These are phyloP conservation scores for Salvia hispanica DNA, from an alignment of 257 asterid genomes.

Conservation along the genomic window DNA sequence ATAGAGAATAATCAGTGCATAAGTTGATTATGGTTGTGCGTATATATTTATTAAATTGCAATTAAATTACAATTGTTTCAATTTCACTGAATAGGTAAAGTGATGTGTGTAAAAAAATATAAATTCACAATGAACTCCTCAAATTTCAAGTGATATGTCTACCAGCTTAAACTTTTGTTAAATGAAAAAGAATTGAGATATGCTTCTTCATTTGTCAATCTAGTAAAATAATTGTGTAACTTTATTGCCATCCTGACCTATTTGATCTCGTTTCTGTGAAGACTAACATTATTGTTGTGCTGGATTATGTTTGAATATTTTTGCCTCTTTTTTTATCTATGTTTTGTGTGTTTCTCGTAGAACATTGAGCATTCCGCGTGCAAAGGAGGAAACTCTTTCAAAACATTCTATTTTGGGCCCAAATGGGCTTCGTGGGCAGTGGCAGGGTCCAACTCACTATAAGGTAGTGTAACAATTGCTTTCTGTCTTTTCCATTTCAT, in stretches of 20 bases:
- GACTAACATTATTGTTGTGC: slow-evolving; percentile 1
- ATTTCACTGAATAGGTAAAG: neutral
- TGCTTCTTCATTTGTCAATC: slow-evolving; percentile 2
- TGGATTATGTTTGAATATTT: slow-evolving; percentile 25
- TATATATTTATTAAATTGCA: neutral
- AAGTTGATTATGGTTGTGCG: neutral
- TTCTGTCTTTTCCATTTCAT: slow-evolving; percentile 22
- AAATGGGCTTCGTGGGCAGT: slow-evolving; percentile 79
- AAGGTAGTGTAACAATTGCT: slow-evolving; percentile 51
- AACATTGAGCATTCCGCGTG: slow-evolving; percentile 60
- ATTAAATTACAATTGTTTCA: neutral
- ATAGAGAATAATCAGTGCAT: slow-evolving; percentile 5
- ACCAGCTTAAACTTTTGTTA: neutral
- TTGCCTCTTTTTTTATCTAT: slow-evolving; percentile 18
- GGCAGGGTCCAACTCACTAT: slow-evolving; percentile 77
- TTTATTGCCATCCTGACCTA: slow-evolving; percentile 14
- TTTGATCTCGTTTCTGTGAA: slow-evolving; percentile 21
- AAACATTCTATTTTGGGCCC: slow-evolving; percentile 96
- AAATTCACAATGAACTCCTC: neutral
- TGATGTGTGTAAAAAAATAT: slow-evolving; percentile 14
- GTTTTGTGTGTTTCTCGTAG: slow-evolving; percentile 39
- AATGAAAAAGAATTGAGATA: neutral
- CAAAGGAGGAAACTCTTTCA: slow-evolving; percentile 86
- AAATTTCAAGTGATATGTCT: slow-evolving; percentile 18
- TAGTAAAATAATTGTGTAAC: slow-evolving; percentile 1